Conservation (phyloP, 176 grass and related monocot genomes). For the Zea mays region Zm-B73-REFERENCE-NAM-5.0 NC_050096.1:223000501-223001000, state of each 20-base stretch:
- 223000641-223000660: constrained; percentile 1
- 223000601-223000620: not conserved
- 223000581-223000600: not conserved
- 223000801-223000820: constrained; percentile 83
- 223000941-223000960: constrained; percentile 51
- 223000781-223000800: constrained; percentile 71
- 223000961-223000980: constrained; percentile 54
- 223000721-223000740: constrained; percentile 39
- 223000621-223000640: not conserved
- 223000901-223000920: constrained; percentile 66
- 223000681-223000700: constrained; percentile 60
- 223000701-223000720: constrained; percentile 48
- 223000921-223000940: constrained; percentile 46
- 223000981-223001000: constrained; percentile 5
- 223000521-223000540: constrained; percentile 15
- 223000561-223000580: constrained; percentile 13
- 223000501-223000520: not conserved
- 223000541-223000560: constrained; percentile 15
- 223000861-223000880: constrained; percentile 64
- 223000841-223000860: constrained; percentile 69
- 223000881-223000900: constrained; percentile 73
- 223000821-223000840: constrained; percentile 85
- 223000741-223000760: constrained; percentile 43
- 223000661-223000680: constrained; percentile 12
- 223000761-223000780: constrained; percentile 51